Evolutionary conservation across 306 rosid species (phyloP).

Genomic region (Amphicarpaea edgeworthii): DNA sequence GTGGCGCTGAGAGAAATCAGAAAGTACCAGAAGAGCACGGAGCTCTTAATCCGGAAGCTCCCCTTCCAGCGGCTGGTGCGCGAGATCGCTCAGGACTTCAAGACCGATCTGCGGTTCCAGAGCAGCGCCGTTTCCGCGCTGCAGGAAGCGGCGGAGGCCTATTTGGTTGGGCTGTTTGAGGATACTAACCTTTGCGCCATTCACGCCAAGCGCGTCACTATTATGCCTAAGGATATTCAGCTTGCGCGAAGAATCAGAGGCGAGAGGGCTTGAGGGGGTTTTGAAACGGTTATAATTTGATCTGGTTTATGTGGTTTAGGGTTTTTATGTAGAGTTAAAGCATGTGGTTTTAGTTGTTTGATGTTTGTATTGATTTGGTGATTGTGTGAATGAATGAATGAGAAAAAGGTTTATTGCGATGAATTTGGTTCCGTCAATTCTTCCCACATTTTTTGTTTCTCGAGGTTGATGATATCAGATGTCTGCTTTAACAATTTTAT

Average conservation of each 20-base stretch:
- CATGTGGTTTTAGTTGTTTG: no score
- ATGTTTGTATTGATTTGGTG: no score
- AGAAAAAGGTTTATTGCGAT: no score
- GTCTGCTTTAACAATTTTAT: no score
- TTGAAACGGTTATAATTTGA: background rate
- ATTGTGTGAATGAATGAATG: no score
- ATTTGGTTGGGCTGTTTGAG: background rate
- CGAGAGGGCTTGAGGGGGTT: background rate
- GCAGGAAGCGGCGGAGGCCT: constrained; percentile 1
- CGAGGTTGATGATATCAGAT: no score
- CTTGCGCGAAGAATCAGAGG: background rate
- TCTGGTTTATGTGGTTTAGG: no score
- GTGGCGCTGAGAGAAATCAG: constrained; percentile 6
- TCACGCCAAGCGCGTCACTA: constrained; percentile 1
- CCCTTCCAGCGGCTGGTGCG: background rate
- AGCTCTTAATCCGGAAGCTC: background rate
- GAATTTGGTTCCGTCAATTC: no score
- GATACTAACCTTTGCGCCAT: background rate
- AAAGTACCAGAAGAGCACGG: constrained; percentile 6
- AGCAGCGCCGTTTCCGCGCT: background rate
- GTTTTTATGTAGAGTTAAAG: no score
- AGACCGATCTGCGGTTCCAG: background rate
- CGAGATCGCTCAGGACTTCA: background rate
- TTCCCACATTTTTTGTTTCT: no score
- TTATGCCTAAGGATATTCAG: background rate